Evolutionary conservation across 2,329 filamentous ascomycete genomes (phyloP).

Genomic region (Claviceps sp.): DNA sequence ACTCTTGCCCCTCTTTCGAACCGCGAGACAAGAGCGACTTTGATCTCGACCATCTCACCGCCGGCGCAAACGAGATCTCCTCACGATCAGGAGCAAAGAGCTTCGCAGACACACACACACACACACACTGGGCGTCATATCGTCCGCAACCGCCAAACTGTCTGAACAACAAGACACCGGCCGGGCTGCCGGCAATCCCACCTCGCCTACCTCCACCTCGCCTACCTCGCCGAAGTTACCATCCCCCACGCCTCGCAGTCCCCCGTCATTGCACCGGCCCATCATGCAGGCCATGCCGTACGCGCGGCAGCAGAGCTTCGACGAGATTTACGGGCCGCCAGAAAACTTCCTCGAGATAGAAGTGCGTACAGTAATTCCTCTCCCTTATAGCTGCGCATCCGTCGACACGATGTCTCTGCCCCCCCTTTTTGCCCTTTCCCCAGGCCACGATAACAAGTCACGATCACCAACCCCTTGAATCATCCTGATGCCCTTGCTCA

Average conservation of each 20-base stretch:
- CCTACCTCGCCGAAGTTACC: conserved; percentile 4
- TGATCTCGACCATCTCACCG: no score
- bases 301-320: conserved; percentile 83
- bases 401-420: not conserved
- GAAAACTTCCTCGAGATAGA: conserved; percentile 99
- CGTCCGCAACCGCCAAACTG: conserved; percentile 25
- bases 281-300: conserved; percentile 56
- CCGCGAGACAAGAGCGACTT: no score
- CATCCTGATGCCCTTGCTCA: not conserved
- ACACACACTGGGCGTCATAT: not conserved
- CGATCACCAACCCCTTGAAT: not conserved
- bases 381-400: not conserved
- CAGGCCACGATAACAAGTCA: not conserved
- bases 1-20: no score
- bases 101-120: not conserved
- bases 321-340: conserved; percentile 96
- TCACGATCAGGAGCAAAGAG: no score
- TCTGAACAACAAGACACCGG: conserved; percentile 24
- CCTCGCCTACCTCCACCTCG: conserved; percentile 5
- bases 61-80: no score
- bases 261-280: conserved; percentile 29
- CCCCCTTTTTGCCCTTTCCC: not conserved
- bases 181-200: conserved; percentile 14
- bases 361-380: conserved; percentile 33
- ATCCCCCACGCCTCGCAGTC: conserved; percentile 18